Evolutionary conservation across 176 grass and related monocot genomes (phyloP), one percentile per base, ranked within the genome.

Genomic region (Phragmites australis): DNA sequence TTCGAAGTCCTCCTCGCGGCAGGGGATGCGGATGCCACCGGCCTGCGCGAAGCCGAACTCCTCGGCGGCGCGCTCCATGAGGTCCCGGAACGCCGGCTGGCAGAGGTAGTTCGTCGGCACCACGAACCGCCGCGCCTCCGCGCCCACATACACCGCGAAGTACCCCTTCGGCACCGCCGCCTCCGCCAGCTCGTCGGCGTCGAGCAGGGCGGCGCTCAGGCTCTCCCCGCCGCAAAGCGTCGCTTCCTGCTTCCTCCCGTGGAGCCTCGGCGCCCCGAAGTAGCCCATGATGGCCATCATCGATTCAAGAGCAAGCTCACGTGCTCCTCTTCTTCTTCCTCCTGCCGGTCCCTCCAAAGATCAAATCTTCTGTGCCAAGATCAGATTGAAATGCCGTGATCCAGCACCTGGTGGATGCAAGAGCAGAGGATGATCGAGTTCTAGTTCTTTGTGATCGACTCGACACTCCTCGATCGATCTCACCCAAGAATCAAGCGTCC

Each of bases 11-110:
- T 88, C 88, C 82, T 85, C 88, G 18, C 61, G 55, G 74, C 85
- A 88, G 0, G 91, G 91, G 70, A 93, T 85, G 54, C 82, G 65
- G 30, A 93, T 69, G 4, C 81, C 88, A 27, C 55, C 82, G 14
- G 69, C 65, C 74, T 85, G 88, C 60, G 60, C 81, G 78, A 90
- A 93, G 6, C 91, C 91, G 56, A 93, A 93, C 85, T 93, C 91
- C 74, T 93, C 91, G 6, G 84, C 88, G 68, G 80, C 81, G 31
- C 45, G 78, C 78, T 93, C 91, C 91, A 93, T 88, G 68, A 93
- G 68, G 12, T 23, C 68, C 62, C 40, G 65, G 74, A 93, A 90
- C 45, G 62, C 68, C 40, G 82, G 85, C 53, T 75, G 78, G 11
- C 68, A 26, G 68, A 93, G 91, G 37, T 83, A 87, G 66, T 25